Evolutionary conservation across 495 filamentous ascomycete genomes (phyloP), one percentile per base, ranked within the genome.

Genomic region (Penicillium lividum): DNA sequence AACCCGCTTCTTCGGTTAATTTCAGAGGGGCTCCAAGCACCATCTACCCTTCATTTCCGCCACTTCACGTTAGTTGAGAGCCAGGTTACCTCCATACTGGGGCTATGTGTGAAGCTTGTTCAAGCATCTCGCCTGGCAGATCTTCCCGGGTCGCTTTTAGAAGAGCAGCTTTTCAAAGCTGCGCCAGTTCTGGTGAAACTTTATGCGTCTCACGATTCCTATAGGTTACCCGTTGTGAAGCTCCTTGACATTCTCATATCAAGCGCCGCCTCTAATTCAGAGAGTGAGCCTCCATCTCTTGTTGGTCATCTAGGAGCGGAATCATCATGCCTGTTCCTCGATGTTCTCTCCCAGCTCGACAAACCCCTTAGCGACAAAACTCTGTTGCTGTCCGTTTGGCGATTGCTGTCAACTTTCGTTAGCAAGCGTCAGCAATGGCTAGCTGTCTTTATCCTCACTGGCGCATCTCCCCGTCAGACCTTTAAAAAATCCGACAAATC

Each of bases 401-500:
- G 80, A 51, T 84, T 99, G 55, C 84, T 97, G 33, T 88, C 93
- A 29, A 86, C 86, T n/a, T 84, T 97, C 47, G 82, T 98, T 47
- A 89, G 90, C 65, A 92, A 90, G 66, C 87, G 91, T 53, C 94
- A 99, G 61, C 92, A 96, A 66, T 98, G 95, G 88, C 87, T 99
- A 76, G 86, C 93, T 0, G 91, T 96, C 45, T 93, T 91, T 66
- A 81, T 98, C 50, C 85, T 98, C 28, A 96, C 93, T 4, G 94
- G 94, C 27, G 86, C 86, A 58, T 90, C 90, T 0, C 90, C 94
- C 15, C 83, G 86, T 51, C 84, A 93, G 49, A 83, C 86, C 1
- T 69, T 91, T 61, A 87, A 85, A 56, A 80, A 84, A 31, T 70
- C 64, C 27, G 78, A 79, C 56, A 66, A 66, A n/a, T 61, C 64